phyloP scores from a whole-genome alignment of 371 early-diverging fungal species.

The Nematocida ausubeli region DNA sequence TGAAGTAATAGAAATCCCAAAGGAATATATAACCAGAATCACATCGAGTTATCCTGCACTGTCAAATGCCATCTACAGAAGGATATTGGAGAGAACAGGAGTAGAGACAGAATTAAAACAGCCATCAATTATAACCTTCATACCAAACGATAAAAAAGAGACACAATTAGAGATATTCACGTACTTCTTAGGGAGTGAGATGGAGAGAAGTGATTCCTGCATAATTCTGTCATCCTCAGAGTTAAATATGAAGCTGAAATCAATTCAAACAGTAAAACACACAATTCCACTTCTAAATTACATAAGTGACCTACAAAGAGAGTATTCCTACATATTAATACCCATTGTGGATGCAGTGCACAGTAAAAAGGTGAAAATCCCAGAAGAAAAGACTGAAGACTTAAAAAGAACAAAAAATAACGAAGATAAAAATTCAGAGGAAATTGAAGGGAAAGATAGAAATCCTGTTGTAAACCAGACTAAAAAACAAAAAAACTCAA shows the following conservation, averaged over 20 bases:
- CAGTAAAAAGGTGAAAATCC: background rate
- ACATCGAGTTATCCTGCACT: background rate
- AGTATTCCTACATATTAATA: constrained; percentile 26
- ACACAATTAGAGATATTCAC: constrained; percentile 49
- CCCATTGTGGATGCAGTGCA: background rate
- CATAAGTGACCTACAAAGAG: constrained; percentile 14
- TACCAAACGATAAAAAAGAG: constrained; percentile 12
- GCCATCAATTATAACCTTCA: constrained; percentile 24
- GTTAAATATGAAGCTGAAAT: constrained; percentile 4
- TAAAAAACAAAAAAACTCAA: background rate
- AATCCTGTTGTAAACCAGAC: background rate
- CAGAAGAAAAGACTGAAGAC: background rate
- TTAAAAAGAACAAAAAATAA: background rate
- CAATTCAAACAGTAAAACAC: background rate
- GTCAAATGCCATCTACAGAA: background rate
- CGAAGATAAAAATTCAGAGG: background rate
- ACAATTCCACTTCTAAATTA: background rate
- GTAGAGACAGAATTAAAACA: constrained; percentile 24
- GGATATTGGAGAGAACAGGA: constrained; percentile 17
- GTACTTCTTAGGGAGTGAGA: constrained; percentile 30
- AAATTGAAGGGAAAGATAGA: background rate
- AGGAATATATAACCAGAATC: constrained; percentile 27
- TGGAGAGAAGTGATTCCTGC: constrained; percentile 22
- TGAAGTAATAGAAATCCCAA: constrained; percentile 48
- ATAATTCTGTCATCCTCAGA: constrained; percentile 23